Evolutionary conservation across 2,329 filamentous ascomycete genomes (phyloP).

Genomic region (Cercospora beticola): DNA sequence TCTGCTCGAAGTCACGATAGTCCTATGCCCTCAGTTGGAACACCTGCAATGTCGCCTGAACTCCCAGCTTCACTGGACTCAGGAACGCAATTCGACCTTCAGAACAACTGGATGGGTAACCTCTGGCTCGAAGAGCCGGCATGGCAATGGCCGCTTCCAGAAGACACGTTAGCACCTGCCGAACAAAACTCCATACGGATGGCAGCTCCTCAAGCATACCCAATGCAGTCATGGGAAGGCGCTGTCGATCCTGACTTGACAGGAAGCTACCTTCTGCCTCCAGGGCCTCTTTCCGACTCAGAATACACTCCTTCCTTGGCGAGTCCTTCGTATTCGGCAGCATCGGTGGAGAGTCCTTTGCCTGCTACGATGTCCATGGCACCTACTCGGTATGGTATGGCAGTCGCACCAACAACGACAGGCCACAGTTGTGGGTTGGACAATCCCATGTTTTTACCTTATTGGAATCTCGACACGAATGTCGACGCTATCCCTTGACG

Average conservation of each 20-base stretch:
- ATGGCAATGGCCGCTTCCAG: conserved; percentile 14
- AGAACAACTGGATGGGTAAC: neutral
- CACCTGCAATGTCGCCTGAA: conserved; percentile 8
- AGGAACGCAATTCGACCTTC: neutral
- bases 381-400: neutral
- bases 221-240: neutral
- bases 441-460: neutral
- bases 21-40: neutral
- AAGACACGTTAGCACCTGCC: neutral
- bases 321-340: neutral
- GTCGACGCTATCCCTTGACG: neutral
- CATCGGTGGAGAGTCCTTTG: neutral
- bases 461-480: neutral
- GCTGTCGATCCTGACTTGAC: neutral
- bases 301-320: neutral
- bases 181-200: neutral
- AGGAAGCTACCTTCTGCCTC: neutral
- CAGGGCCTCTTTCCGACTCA: neutral
- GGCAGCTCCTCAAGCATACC: too few species aligned
- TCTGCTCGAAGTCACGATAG: conserved; percentile 8
- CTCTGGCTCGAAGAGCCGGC: conserved; percentile 11
- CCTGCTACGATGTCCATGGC: neutral
- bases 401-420: neutral
- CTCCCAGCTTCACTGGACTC: neutral
- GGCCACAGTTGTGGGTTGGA: neutral